These are phyloP conservation scores for Plenodomus tracheiphilus DNA, from an alignment of 2,329 filamentous ascomycete genomes.

Conservation along the genomic window DNA sequence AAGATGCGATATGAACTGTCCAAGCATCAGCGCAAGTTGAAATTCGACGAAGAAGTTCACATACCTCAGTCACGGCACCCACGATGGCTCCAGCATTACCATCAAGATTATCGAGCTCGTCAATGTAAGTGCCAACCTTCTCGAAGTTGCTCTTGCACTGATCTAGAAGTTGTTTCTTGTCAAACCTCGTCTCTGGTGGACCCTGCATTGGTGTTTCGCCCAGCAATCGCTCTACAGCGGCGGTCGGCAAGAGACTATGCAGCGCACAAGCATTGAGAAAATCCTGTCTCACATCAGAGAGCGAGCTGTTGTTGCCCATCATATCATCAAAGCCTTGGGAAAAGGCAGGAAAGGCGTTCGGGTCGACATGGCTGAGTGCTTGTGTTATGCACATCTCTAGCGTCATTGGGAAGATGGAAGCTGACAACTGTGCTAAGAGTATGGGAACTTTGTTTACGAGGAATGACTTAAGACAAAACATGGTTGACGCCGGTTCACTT, in stretches of 20 bases:
- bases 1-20: constrained; percentile 67
- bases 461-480: constrained; percentile 81
- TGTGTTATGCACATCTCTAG: constrained; percentile 68
- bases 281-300: constrained; percentile 72
- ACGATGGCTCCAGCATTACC: constrained; percentile 88
- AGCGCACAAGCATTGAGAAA: constrained; percentile 91
- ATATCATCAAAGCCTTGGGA: constrained; percentile 65
- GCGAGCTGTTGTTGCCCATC: constrained; percentile 57
- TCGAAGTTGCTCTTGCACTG: constrained; percentile 78
- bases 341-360: constrained; percentile 65
- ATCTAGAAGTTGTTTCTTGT: constrained; percentile 75
- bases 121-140: constrained; percentile 73
- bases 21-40: constrained; percentile 5
- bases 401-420: constrained; percentile 62
- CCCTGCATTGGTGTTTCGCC: constrained; percentile 84
- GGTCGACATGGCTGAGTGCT: constrained; percentile 65
- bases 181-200: constrained; percentile 72
- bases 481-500: constrained; percentile 60
- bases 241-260: constrained; percentile 79
- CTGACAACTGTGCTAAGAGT: constrained; percentile 61
- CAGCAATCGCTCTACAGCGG: constrained; percentile 76
- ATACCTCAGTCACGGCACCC: constrained; percentile 61
- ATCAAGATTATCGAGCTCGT: constrained; percentile 85
- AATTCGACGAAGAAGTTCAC: background rate
- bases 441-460: constrained; percentile 74